Base-by-base conservation (phyloP, 805 yeast genomes). In the Candida jianshihensis region DNA sequence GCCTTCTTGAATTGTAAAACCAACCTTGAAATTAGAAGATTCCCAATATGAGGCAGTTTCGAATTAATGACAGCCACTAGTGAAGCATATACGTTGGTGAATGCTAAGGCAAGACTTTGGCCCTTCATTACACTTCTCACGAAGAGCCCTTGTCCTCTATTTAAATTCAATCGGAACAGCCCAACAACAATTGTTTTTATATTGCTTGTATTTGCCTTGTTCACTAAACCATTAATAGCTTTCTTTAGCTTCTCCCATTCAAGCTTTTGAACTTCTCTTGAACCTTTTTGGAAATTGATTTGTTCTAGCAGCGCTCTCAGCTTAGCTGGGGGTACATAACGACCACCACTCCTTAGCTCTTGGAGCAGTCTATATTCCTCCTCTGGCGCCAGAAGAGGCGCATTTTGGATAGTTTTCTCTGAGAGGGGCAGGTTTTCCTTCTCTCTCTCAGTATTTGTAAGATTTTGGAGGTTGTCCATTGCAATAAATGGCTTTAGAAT, bases 11-110 rank as follows among this genome's bases (percentile, higher is more conserved):
- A 84, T 38, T 69, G 77, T 4, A 77, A 47, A 1, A 81, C 61
- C 19, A 80, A 56, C 41, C 92, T 63, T 8, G 66, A 50, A 1
- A 69, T 53, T 22, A 83, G 43, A 5, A 80, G 53, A 38, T 70
- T 70, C 2, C 95, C 95, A 14, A 85, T 59, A 25, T 71, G 71
- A 0, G 94, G 92, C 4, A 84, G 54, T 44, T 80, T 74, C 5
- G 82, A 70, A 55, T 83, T 81, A 10, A 87, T 35, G 1, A 80
- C 67, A 2, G 80, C 67, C 0, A 73, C 66, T 25, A 87, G 48
- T 1, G 82, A 61, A 0, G 88, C 75, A 46, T 71, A 78, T 1
- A 70, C 66, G 1, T 73, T 57, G 0, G 82, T 67, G 40, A 55
- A 61, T 0, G 61, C 44, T 14, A 56, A 30, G 12, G 76, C 63